Conservation (phyloP, 1,139 yeast species). For the Taphrina deformans region DNA sequence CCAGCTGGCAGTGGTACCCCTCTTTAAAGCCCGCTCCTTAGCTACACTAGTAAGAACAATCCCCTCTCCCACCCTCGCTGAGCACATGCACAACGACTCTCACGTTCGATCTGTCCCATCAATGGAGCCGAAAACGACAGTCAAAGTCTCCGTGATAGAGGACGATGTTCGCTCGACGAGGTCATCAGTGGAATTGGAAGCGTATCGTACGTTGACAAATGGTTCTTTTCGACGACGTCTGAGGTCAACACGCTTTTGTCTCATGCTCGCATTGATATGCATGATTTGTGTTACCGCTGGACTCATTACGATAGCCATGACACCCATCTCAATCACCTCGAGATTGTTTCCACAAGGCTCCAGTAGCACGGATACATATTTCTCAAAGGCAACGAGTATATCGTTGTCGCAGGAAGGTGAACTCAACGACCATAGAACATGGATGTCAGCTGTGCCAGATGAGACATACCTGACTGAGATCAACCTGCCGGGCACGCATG, state of each 20-base stretch:
- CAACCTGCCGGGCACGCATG: slow-evolving; percentile 27
- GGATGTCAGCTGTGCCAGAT: slow-evolving; percentile 16
- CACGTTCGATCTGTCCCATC: no score
- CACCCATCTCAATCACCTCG: background rate
- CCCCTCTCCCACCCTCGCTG: no score
- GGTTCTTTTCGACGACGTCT: background rate
- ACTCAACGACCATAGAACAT: background rate
- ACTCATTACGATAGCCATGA: background rate
- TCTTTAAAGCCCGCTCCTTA: no score
- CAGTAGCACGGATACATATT: background rate
- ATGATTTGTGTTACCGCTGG: background rate
- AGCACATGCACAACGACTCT: no score
- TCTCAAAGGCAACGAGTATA: background rate
- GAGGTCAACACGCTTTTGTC: background rate
- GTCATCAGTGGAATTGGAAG: background rate
- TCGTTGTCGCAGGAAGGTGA: background rate
- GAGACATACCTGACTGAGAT: slow-evolving; percentile 11
- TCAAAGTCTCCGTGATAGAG: background rate
- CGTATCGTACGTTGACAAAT: background rate
- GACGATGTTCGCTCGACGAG: background rate
- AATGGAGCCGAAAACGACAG: background rate
- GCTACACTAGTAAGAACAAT: no score
- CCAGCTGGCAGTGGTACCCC: no score
- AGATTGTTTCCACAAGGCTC: background rate
- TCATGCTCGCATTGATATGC: background rate